phyloP scores from a whole-genome alignment of 768 basidiomycete genomes.

The Daedaleopsis sinensis region DNA sequence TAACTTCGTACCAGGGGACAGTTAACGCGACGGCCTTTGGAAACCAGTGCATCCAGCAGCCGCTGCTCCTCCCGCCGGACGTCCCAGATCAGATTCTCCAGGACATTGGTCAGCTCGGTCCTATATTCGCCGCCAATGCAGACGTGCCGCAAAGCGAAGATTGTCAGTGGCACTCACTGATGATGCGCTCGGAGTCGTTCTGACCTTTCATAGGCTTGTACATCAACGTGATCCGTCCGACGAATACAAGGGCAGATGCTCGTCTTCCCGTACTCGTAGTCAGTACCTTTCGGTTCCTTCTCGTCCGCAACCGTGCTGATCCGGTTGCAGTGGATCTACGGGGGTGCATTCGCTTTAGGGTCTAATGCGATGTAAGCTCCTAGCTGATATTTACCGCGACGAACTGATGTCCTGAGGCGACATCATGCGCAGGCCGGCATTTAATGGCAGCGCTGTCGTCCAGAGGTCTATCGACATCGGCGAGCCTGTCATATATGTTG shows the following conservation, averaged over 20 bases:
- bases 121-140: not conserved
- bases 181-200: not conserved
- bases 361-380: constrained; percentile 3
- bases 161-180: constrained; percentile 3
- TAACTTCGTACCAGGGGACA: constrained; percentile 2
- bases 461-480: constrained; percentile 45
- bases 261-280: constrained; percentile 15
- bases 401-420: not conserved
- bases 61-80: not conserved
- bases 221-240: not conserved
- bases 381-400: not conserved
- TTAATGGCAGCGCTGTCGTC: constrained; percentile 50
- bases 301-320: not conserved
- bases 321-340: constrained; percentile 9
- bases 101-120: not conserved
- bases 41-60: constrained; percentile 22
- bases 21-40: constrained; percentile 24
- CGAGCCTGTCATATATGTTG: constrained; percentile 53
- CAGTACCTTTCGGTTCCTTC: not conserved
- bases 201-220: not conserved
- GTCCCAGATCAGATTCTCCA: constrained; percentile 1
- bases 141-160: constrained; percentile 16
- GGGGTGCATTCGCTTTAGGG: constrained; percentile 7
- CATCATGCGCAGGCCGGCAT: not conserved
- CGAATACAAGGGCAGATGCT: not conserved